Conservation (phyloP, 495 filamentous ascomycete species). For the Melanomma pulvis-pyrius region DNA sequence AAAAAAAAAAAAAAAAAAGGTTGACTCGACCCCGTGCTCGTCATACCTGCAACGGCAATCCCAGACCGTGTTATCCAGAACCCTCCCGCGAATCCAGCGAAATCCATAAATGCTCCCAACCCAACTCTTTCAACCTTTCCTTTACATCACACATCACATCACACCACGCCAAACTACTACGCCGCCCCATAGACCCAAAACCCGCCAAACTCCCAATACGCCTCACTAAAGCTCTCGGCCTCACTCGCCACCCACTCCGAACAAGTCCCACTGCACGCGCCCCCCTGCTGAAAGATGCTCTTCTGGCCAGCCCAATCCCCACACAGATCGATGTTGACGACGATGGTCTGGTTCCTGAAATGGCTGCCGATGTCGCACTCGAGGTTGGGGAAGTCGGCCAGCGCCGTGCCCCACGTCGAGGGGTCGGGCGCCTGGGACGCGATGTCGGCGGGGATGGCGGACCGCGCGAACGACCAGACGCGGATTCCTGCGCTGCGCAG, state of each 20-base stretch:
- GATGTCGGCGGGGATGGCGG: slow-evolving; percentile 34
- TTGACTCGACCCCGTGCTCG: too few species aligned
- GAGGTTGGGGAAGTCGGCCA: slow-evolving; percentile 41
- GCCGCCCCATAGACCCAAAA: slow-evolving; percentile 40
- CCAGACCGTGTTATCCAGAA: not conserved
- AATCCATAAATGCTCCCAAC: too few species aligned
- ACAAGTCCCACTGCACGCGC: slow-evolving; percentile 35
- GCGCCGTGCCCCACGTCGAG: slow-evolving; percentile 26
- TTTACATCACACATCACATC: not conserved
- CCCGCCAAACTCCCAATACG: slow-evolving; percentile 54
- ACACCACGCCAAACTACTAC: not conserved
- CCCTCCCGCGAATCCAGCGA: too few species aligned
- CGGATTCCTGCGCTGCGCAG: slow-evolving; percentile 35
- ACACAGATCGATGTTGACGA: slow-evolving; percentile 42
- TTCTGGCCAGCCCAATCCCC: slow-evolving; percentile 39
- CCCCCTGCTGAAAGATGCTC: slow-evolving; percentile 33
- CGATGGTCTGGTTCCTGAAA: slow-evolving; percentile 36
- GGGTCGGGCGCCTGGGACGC: slow-evolving; percentile 30
- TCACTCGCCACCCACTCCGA: slow-evolving; percentile 39
- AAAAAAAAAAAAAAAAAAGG: too few species aligned
- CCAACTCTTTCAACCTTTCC: not conserved
- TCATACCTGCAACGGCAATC: too few species aligned
- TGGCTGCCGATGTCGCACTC: slow-evolving; percentile 35
- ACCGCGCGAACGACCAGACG: slow-evolving; percentile 38
- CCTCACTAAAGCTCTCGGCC: slow-evolving; percentile 38